Conservation (phyloP, 192 early-diverging fungal genomes). For the Linnemannia zychae region DNA sequence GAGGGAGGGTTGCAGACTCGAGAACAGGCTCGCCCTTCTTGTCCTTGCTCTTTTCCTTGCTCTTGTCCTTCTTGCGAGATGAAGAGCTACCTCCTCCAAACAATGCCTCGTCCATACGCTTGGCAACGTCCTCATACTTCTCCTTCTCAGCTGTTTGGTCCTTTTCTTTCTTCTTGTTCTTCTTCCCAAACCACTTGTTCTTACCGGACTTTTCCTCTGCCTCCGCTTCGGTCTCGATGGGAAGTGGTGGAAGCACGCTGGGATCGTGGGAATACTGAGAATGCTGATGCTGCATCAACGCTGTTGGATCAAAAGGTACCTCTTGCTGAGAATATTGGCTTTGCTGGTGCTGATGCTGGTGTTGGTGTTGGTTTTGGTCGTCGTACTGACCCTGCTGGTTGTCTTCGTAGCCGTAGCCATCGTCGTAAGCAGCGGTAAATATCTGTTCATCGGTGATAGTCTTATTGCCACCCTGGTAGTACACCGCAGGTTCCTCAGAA, state of each 20-base stretch:
- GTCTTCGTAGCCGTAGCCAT: background rate
- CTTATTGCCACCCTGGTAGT: background rate
- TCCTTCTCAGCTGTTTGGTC: slow-evolving; percentile 20
- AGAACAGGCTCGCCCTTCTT: background rate
- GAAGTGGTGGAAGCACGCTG: background rate
- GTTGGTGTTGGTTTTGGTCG: background rate
- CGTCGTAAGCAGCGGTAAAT: background rate
- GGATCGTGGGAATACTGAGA: slow-evolving; percentile 12
- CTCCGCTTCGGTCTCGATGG: background rate
- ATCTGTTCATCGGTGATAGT: background rate
- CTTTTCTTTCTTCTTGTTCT: slow-evolving; percentile 20
- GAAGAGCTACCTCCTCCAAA: slow-evolving; percentile 30
- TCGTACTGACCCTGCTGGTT: background rate
- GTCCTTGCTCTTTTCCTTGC: slow-evolving; percentile 9
- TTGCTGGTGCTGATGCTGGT: slow-evolving; percentile 8
- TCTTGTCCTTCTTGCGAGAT: slow-evolving; percentile 26
- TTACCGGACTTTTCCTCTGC: slow-evolving; percentile 10
- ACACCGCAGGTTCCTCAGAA: background rate
- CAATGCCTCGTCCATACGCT: slow-evolving; percentile 45
- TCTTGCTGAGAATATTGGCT: slow-evolving; percentile 1
- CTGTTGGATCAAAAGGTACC: background rate
- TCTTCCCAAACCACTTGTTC: slow-evolving; percentile 44
- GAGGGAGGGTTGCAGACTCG: background rate
- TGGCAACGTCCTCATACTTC: slow-evolving; percentile 35
- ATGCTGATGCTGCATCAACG: slow-evolving; percentile 12